A percentile compares a stretch with the other conserved stretches of the same genome.
Evolutionary conservation across 2,329 filamentous ascomycete species (phyloP).

Genomic region (Hypoxylon rubiginosum): DNA sequence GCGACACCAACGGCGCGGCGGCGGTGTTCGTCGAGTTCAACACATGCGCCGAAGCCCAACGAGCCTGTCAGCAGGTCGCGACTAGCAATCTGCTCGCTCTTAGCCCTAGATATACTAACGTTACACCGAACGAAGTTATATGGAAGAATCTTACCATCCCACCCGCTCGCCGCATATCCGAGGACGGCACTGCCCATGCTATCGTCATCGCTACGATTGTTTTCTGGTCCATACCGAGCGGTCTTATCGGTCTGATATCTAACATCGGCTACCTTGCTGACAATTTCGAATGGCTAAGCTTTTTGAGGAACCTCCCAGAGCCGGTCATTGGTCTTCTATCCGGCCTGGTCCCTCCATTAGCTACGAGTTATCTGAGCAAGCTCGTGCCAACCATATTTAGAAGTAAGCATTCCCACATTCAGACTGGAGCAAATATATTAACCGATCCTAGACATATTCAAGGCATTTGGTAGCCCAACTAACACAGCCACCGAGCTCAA

Average conservation of each 20-base stretch:
- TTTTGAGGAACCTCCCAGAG: conserved; percentile 78
- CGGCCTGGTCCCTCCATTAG: conserved; percentile 83
- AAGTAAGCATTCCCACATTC: conserved; percentile 60
- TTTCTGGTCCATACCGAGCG: conserved; percentile 85
- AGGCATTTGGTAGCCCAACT: conserved; percentile 78
- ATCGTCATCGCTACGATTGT: conserved; percentile 81
- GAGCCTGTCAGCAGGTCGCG: conserved; percentile 75
- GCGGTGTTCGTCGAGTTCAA: conserved; percentile 95
- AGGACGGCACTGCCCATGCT: conserved; percentile 69
- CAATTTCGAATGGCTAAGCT: conserved; percentile 76
- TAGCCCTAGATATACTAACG: conserved; percentile 60
- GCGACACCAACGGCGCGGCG: conserved; percentile 58
- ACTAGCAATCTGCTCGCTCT: conserved; percentile 46
- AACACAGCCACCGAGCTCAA: conserved; percentile 79
- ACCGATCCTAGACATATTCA: conserved; percentile 71
- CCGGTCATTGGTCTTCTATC: conserved; percentile 82
- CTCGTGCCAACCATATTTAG: conserved; percentile 83
- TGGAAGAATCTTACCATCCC: conserved; percentile 80
- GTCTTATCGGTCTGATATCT: conserved; percentile 85
- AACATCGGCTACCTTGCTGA: conserved; percentile 81
- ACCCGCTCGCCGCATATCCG: conserved; percentile 47
- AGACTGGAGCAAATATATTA: conserved; percentile 9
- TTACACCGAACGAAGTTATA: conserved; percentile 84
- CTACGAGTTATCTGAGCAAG: conserved; percentile 85
- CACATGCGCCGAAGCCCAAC: conserved; percentile 84